Base-by-base conservation (phyloP, 495 filamentous ascomycete genomes). In the Bathelium albidoporum region DNA sequence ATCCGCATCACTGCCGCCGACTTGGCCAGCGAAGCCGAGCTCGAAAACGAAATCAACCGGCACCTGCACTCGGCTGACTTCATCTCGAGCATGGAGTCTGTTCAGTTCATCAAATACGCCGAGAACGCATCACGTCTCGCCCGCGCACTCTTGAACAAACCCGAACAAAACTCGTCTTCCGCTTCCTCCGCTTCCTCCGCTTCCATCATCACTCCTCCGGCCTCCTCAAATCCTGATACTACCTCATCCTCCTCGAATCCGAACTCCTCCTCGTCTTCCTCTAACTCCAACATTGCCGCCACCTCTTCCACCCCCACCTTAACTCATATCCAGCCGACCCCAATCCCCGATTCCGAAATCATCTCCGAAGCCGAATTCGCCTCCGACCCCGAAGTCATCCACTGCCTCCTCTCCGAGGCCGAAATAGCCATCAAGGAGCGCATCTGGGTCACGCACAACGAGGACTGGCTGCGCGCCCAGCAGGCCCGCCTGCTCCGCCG, bases 381-480 rank as follows among this genome's bases (percentile, higher is more conserved):
- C 2, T 83, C 95, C 67, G 89, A 93, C 66, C 88, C 88, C 0
- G 94, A 98, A 73, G 89, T 97, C 26, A 71, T 76, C 60, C 83
- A 86, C 66, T 95, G 90, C 73, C 72, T 88, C 44, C 81, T 97
- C n/a, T 77, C 78, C 0, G 79, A 83, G 5, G 78, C 78, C 1
- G 93, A 97, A 73, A 78, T 84, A 1, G 79, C 80, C 3, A 79
- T 91, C 66, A 96, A 96, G 70, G 90, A 95, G 72, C 79, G 81
- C 52, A 89, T 97, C 60, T 98, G 94, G 94, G 82, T 91, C n/a
- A 88, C 91, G 64, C 84, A 89, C 67, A 97, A 97, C 74, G 88
- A 90, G 69, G 89, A 93, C 60, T 98, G 89, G 75, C 79, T 98
- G 41, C 87, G 92, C 4, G 80, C 83, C 26, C 83, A 91, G 72